Evolutionary conservation across 805 yeast genomes (phyloP), one percentile per base, ranked within the genome.

Genomic region (Metschnikowia vanudenii): DNA sequence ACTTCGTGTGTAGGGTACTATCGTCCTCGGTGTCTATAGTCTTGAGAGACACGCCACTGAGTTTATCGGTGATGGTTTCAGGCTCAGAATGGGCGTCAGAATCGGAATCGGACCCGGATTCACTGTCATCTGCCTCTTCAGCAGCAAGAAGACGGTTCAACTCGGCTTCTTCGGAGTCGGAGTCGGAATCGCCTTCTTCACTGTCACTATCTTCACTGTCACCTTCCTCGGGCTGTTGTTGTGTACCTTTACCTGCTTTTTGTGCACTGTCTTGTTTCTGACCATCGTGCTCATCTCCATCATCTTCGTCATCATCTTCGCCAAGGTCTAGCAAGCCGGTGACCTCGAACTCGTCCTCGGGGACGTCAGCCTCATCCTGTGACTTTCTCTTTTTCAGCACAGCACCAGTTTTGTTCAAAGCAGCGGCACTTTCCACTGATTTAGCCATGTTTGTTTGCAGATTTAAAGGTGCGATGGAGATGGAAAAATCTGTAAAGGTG

Each of bases 111-210:
- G n/a, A n/a, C n/a, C n/a, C n/a, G n/a, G n/a, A n/a, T n/a, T 41
- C 52, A 11, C 31, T 39, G 14, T 35, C 54, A 26, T 75, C 80
- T 53, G 78, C 54, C 26, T 75, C 80, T 54, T 78, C 82, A 49
- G 71, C 76, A 7, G 80, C 86, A 35, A 84, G 61, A n/a, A 85
- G 68, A 41, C 69, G 65, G 57, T 84, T 82, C 49, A 83, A 70
- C 56, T 84, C 90, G 4, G 77, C 84, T 43, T 52, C 57, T 18
- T 47, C 54, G 52, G 83, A 89, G 7, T 44, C 49, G 6, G 39
- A 48, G 2, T 35, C 39, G 19, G 36, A 41, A 8, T 43, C 51
- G 2, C 34, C 37, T 24, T 39, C 43, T 32, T 32, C 39, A 18
- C 35, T 41, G 14, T 41, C 45, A 14, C 43, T 46, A 11, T 44